These are phyloP conservation scores for Gossypium thurberi DNA, from an alignment of 345 rosid species.

Conservation along the genomic window DNA sequence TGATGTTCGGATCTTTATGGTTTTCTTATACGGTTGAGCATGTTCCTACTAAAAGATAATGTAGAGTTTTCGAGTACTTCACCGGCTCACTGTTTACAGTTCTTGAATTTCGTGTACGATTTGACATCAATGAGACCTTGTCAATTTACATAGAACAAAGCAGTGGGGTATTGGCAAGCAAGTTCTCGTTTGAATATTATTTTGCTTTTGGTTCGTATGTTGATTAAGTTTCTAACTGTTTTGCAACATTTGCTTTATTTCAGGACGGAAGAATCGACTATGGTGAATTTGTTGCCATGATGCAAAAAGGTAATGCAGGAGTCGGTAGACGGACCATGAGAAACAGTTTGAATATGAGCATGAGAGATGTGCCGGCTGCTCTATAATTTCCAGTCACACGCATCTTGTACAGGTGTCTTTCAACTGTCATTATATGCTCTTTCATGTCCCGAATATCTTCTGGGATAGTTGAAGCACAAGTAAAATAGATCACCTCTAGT, in stretches of 20 bases:
- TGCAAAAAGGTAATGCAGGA: slow-evolving; percentile 96
- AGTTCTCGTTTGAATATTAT: not conserved
- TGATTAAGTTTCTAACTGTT: not conserved
- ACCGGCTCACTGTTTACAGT: too few species aligned
- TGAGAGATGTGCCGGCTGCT: slow-evolving; percentile 70
- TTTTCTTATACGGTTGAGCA: slow-evolving; percentile 1
- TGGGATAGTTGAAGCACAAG: not conserved
- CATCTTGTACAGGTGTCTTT: slow-evolving; percentile 29
- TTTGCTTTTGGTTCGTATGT: not conserved
- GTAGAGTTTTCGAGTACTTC: too few species aligned
- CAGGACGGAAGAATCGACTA: slow-evolving; percentile 98
- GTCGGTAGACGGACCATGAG: slow-evolving; percentile 96
- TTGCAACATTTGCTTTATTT: slow-evolving; percentile 8
- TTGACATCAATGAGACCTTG: not conserved
- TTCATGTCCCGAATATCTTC: not conserved
- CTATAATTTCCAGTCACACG: slow-evolving; percentile 17
- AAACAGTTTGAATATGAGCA: slow-evolving; percentile 88
- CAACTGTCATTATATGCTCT: not conserved
- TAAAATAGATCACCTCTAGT: not conserved
- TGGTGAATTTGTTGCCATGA: slow-evolving; percentile 97
- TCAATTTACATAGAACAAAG: not conserved
- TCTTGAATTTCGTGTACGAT: too few species aligned
- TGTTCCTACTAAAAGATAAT: not conserved
- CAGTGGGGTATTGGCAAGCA: not conserved
- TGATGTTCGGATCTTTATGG: slow-evolving; percentile 10